Evolutionary conservation across 2,329 filamentous ascomycete genomes (phyloP), one percentile per base, ranked within the genome.

Genomic region (Aulographum hederae): DNA sequence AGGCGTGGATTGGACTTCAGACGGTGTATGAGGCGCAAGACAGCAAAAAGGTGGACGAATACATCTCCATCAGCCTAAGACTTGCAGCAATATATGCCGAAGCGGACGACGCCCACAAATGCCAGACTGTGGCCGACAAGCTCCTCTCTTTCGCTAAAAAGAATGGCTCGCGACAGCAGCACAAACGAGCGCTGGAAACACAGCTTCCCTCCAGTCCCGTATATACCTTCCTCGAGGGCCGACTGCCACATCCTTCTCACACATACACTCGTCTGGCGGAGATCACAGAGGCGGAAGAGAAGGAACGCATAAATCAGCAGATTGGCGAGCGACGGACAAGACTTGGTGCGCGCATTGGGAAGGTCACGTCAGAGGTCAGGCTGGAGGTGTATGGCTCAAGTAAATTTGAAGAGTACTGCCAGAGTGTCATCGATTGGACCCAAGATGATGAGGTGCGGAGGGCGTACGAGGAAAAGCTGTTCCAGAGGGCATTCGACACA

Each of bases 1-100:
- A 86, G 44, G 79, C 79, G 41, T 95, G 81, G 82, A 79, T 93
- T 49, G 89, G 89, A 1, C 61, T 98, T 28, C 68, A 89, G 51
- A 79, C 75, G 45, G 55, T 95, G 18, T 94, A 82, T 48, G 81
- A 93, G 54, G 77, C 72, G 43, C 78, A 84, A 46, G 74, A 70
- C 12, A 53, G 60, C 18, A 64, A 67, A 33, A 79, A 76, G 44
- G 57, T 95, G 11, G 64, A 69, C 33, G 66, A 75, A 30, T 93
- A 93, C 46, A 75, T 78, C 30, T 59, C 71, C 28, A 79, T 78
- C 2, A 77, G 74, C 2, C 52, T 84, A 35, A 73, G 66, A 37
- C 61, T 95, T 28, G 82, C 80, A 5, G 65, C 75, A 33, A 72
- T 93, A 31, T 84, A 78, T 43, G 67, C 69, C 26, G 16, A 28